Base-by-base conservation (phyloP, 805 yeast species). In the Hanseniaspora nectarophila region DNA sequence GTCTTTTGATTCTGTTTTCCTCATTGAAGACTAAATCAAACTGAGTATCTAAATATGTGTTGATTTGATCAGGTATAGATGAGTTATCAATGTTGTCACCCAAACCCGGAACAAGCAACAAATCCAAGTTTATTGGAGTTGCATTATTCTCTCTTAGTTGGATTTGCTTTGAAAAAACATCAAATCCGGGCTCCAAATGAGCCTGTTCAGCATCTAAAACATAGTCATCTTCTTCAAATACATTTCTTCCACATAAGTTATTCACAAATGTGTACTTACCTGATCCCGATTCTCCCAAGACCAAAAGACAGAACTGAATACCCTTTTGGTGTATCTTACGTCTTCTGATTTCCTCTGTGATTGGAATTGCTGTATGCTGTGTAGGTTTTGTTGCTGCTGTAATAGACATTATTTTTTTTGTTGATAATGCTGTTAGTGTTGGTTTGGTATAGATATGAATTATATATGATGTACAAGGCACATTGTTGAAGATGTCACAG, bases 211-310 rank as follows among this genome's bases (percentile, higher is more conserved):
- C 67, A 31, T 65, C 67, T 29, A 57, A 55, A 5, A 34, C 57
- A 1, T 35, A 31, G 1, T 59, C 54, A 37, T 43, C 51, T 34
- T 61, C 57, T 49, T 59, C 64, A n/a, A 70, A 59, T 10, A 76
- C 77, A 35, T 67, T 67, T 54, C 73, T 70, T 53, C 73, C 76
- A 64, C 86, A 77, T 55, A 85, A 69, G 50, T 83, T 75, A 66
- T 82, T 82, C 62, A 85, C 68, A 61, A 85, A 84, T 1, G 89
- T 76, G 28, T 82, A 74, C 60, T 84, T 80, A 2, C 95, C 94
- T 6, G 81, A 72, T 2, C 89, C 89, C 62, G 78, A 74, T 54
- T 78, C 78, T 4, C 95, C 95, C 49, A 78, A 75, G 16, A 83
- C 77, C 74, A 85, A 73, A 54, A 85, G 65, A 18, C 84, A 77